phyloP scores from a whole-genome alignment of 768 basidiomycete genomes.

The Ramaria rubella region DNA sequence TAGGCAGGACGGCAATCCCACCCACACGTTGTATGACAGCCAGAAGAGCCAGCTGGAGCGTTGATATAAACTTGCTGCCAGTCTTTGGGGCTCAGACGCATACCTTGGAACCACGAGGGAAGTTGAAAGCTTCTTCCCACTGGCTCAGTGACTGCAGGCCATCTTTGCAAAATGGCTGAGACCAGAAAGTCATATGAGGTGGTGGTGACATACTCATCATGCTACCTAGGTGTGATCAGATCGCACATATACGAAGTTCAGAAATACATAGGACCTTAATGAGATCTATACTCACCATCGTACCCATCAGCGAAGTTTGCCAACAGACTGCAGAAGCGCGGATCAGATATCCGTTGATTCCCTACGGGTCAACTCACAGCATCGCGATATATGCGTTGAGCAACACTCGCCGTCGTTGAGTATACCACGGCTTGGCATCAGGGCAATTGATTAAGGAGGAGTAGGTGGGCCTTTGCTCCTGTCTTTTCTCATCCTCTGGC shows the following conservation, averaged over 20 bases:
- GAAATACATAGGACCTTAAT: too few relatives aligned
- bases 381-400: slow-evolving; percentile 5
- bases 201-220: slow-evolving; percentile 34
- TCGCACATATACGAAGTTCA: background rate
- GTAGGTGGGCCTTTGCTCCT: slow-evolving; percentile 5
- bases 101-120: slow-evolving; percentile 26
- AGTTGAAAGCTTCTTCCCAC: slow-evolving; percentile 30
- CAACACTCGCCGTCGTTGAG: slow-evolving; percentile 1
- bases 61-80: background rate
- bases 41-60: slow-evolving; percentile 4
- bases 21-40: slow-evolving; percentile 9
- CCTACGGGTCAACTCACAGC: background rate
- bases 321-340: background rate
- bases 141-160: slow-evolving; percentile 33
- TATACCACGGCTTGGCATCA: slow-evolving; percentile 5
- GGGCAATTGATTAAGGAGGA: background rate
- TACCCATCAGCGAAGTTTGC: slow-evolving; percentile 24
- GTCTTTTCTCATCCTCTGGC: background rate
- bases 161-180: slow-evolving; percentile 16
- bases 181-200: background rate
- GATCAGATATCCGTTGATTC: background rate
- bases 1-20: slow-evolving; percentile 30
- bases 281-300: slow-evolving; percentile 22
- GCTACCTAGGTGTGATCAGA: slow-evolving; percentile 18
- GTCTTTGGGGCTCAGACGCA: background rate